Base-by-base conservation (phyloP, 371 early-diverging fungal genomes). In the Mortierella sp. region DNA sequence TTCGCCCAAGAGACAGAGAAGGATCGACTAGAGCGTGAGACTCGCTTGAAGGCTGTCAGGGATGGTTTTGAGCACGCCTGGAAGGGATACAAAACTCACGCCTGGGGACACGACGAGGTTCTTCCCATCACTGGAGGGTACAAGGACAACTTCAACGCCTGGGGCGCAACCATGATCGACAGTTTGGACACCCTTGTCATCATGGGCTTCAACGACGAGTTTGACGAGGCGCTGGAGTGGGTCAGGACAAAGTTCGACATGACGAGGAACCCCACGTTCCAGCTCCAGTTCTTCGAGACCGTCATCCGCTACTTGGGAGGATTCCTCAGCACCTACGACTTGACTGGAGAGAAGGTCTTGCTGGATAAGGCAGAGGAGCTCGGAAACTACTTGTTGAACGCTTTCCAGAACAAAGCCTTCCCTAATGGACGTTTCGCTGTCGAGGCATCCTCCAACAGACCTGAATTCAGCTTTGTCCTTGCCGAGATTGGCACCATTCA, bases 291-390 rank as follows among this genome's bases (percentile, higher is more conserved):
- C 78, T 98, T 98, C 88, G 99, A 99, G 88, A 94, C 95, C 55
- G 93, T 92, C n/a, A 99, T 98, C 65, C 93, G 98, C 0, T 93
- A 96, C 54, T 83, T 99, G 68, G 98, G 98, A 19, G 98, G 97
- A 4, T 88, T 98, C 13, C 80, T 98, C 19, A 93, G 94, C 65
- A 96, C 97, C 0, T 95, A 96, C 83, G 93, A 97, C 70, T 88
- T 97, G 45, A 89, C 91, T 0, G 88, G 90, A 14, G 93, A 94
- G 58, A 38, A 70, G 47, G 74, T 78, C 45, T 80, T 94, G 63
- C 83, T 95, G 60, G 79, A 84, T 19, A 90, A 91, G 80, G 96
- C 96, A 7, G 79, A 83, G 21, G 89, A 92, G 70, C 89, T 96
- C 0, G 95, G 89, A 28, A 91, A 92, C 47, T 76, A 84, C 26